phyloP scores from a whole-genome alignment of 257 asterid genomes.

The Capsicum rhomboideum region DNA sequence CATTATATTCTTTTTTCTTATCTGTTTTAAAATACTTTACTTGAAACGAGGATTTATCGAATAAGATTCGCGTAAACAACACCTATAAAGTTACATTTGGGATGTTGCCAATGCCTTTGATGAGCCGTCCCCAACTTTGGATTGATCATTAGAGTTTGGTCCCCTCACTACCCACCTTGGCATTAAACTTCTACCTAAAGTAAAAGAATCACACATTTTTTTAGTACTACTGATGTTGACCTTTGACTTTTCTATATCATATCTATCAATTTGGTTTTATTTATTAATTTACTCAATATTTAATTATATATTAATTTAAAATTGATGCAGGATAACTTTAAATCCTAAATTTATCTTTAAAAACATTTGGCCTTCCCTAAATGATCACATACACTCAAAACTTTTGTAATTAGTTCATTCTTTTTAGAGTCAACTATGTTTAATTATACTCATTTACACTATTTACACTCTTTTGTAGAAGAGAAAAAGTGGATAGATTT shows the following conservation, averaged over 20 bases:
- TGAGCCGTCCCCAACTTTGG: neutral
- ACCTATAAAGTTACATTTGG: too few species aligned
- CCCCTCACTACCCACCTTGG: neutral
- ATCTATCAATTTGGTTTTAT: neutral
- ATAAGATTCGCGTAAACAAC: too few species aligned
- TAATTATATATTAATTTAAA: neutral
- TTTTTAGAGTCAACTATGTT: neutral
- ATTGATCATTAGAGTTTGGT: neutral
- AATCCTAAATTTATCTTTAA: rapidly evolving
- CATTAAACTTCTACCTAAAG: neutral
- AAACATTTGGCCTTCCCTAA: neutral
- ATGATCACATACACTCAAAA: neutral
- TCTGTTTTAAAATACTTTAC: too few species aligned
- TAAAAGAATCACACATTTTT: neutral
- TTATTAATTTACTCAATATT: neutral
- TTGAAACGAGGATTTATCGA: too few species aligned
- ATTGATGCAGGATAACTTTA: neutral
- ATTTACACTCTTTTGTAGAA: neutral
- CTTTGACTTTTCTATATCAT: neutral
- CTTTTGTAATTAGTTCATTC: neutral
- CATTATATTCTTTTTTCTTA: too few species aligned
- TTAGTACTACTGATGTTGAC: neutral
- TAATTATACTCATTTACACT: neutral
- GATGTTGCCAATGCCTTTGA: too few species aligned
- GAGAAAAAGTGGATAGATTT: neutral